Percentiles rank a stretch among this genome's conserved stretches.
phyloP scores from a whole-genome alignment of 1,284 basidiomycete genomes.

The Ustilago xerochloae region DNA sequence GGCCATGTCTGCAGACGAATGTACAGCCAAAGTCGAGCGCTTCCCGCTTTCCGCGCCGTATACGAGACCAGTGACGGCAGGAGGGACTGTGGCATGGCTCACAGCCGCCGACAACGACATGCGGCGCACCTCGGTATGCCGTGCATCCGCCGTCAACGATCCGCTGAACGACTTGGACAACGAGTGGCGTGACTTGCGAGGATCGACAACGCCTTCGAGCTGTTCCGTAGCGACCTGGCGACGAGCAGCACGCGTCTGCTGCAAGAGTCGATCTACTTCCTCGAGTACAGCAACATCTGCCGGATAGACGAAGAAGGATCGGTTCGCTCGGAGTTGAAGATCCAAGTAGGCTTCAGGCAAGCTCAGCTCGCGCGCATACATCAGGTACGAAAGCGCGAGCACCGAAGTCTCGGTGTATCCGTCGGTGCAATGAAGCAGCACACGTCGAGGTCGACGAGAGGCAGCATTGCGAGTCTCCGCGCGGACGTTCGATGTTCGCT shows the following conservation, averaged over 20 bases:
- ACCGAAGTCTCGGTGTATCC: conserved; percentile 85
- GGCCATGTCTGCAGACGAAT: conserved; percentile 10
- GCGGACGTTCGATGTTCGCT: conserved; percentile 11
- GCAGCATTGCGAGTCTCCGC: neutral
- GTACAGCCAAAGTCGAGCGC: conserved; percentile 4
- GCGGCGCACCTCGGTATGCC: conserved; percentile 9
- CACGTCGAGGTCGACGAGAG: conserved; percentile 30
- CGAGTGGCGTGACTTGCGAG: conserved; percentile 18
- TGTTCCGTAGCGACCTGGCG: conserved; percentile 6
- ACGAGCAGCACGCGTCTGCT: conserved; percentile 13
- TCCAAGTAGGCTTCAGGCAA: conserved; percentile 87
- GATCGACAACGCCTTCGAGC: conserved; percentile 3
- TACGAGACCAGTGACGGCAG: neutral
- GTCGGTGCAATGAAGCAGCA: conserved; percentile 67
- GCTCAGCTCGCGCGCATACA: conserved; percentile 77
- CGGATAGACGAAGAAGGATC: conserved; percentile 91
- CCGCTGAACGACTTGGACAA: conserved; percentile 34
- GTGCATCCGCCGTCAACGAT: conserved; percentile 3
- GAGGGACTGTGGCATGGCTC: neutral
- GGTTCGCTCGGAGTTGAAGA: conserved; percentile 75
- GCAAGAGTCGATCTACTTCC: conserved; percentile 76
- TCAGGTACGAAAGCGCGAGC: conserved; percentile 85
- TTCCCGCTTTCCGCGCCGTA: conserved; percentile 1
- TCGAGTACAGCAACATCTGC: conserved; percentile 81
- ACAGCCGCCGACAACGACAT: conserved; percentile 20